Base-by-base conservation (phyloP, 1,139 yeast genomes). In the Yamadazyma taylorii region DNA sequence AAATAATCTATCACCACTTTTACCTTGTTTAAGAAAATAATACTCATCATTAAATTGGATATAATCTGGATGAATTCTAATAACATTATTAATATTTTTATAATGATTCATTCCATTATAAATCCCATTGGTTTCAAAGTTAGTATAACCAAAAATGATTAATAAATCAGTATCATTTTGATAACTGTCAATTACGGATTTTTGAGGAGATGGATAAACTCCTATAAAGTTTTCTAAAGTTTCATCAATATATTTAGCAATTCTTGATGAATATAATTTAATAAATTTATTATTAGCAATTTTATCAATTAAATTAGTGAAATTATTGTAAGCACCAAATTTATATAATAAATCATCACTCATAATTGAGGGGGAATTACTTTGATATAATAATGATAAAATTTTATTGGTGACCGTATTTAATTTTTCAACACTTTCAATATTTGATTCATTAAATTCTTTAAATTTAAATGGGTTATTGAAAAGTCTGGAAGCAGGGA, bases 281-380 rank as follows among this genome's bases (percentile, higher is more conserved):
- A 62, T 57, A 29, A 54, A 52, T 33, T 43, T 45, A 26, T 53
- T 49, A 3, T 55, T 33, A 1, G 64, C 66, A 33, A 64, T 45
- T 34, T 55, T 55, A 6, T 64, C 56, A 16, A 84, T 69, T 27
- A 87, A 65, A 21, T 61, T 46, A 41, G 69, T 66, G 31, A 82
- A 61, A 11, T 60, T 47, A 2, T 55, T 51, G 24, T 71, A 64
- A 25, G 65, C 63, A 14, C 70, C 69, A 49, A 73, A 79, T 42
- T 92, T 73, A 39, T 78, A 75, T 11, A 82, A 70, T 41, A 85
- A 69, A 12, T 79, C 72, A 55, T 88, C 96, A 10, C 76, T 84
- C 35, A 86, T 54, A 17, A 87, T 59, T 3, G 83, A 74, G 9
- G 96, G 94, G 19, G 62, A 67, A 38, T 62, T 50, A 11, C 89